A percentile compares a stretch with the other conserved stretches of the same genome.
Conservation (phyloP, 1,139 yeast genomes). For the Maudiozyma humilis region DNA sequence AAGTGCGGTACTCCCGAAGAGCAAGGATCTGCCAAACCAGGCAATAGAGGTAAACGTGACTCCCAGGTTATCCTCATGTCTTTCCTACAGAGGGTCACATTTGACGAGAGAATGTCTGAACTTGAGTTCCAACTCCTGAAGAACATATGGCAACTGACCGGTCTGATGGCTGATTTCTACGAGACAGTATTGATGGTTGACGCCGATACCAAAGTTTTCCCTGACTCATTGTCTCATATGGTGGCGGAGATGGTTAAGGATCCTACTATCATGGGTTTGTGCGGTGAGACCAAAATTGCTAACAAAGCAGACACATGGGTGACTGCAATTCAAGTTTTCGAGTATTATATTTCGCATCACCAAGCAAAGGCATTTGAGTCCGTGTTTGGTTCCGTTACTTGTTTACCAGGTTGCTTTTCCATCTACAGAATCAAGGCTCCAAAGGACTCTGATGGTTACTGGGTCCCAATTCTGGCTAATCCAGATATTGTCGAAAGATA, state of each 20-base stretch:
- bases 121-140: constrained; percentile 76
- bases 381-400: constrained; percentile 92
- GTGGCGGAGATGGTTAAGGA: constrained; percentile 85
- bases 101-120: constrained; percentile 95
- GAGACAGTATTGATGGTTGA: constrained; percentile 90
- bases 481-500: constrained; percentile 95
- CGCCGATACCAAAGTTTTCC: constrained; percentile 90
- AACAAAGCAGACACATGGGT: constrained; percentile 87
- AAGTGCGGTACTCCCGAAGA: constrained; percentile 93
- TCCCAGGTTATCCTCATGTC: constrained; percentile 92
- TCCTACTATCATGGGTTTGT: constrained; percentile 85
- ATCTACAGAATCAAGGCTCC: constrained; percentile 94
- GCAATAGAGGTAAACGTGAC: constrained; percentile 97
- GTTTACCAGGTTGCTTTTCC: constrained; percentile 96
- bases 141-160: constrained; percentile 79
- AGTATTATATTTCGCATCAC: constrained; percentile 92
- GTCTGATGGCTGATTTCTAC: constrained; percentile 78
- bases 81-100: constrained; percentile 80
- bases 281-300: constrained; percentile 94
- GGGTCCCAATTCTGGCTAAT: constrained; percentile 95
- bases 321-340: constrained; percentile 91
- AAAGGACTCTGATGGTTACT: constrained; percentile 78
- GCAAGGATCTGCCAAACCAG: constrained; percentile 71
- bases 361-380: constrained; percentile 95
- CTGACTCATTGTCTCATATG: constrained; percentile 90